These are phyloP conservation scores for Suillus fuscotomentosus DNA, from an alignment of 768 basidiomycete genomes.

Conservation along the genomic window DNA sequence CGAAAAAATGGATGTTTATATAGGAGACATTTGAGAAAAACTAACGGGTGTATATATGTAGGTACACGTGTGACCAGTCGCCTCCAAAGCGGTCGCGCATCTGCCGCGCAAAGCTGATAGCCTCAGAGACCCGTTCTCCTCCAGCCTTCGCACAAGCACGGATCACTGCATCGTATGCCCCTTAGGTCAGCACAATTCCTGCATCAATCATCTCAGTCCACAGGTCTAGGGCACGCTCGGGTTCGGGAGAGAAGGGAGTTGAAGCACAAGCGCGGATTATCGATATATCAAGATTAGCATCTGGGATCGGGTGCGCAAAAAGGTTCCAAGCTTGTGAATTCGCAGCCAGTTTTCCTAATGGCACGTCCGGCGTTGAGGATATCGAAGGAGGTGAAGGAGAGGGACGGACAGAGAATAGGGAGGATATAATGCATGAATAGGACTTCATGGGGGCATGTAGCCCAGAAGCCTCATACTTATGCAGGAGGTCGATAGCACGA, in stretches of 20 bases:
- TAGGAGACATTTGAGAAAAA: too few relatives aligned
- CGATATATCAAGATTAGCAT: constrained; percentile 63
- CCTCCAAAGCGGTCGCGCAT: constrained; percentile 82
- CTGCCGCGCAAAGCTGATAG: constrained; percentile 78
- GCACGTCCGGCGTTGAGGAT: neutral
- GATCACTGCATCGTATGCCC: constrained; percentile 81
- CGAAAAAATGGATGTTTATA: too few relatives aligned
- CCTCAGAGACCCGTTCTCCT: constrained; percentile 70
- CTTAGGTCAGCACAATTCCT: constrained; percentile 56
- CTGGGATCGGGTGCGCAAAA: constrained; percentile 80
- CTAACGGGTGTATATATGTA: too few relatives aligned
- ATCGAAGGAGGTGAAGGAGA: constrained; percentile 18
- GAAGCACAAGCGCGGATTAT: constrained; percentile 84
- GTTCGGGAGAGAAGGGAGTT: constrained; percentile 59
- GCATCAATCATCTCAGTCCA: constrained; percentile 92
- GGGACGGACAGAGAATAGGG: constrained; percentile 49
- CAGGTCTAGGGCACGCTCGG: constrained; percentile 89
- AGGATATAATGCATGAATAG: constrained; percentile 69
- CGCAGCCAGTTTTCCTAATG: constrained; percentile 40
- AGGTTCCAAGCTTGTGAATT: constrained; percentile 91
- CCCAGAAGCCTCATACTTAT: constrained; percentile 65
- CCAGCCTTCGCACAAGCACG: constrained; percentile 75
- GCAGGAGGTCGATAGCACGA: constrained; percentile 64
- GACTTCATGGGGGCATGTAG: constrained; percentile 68
- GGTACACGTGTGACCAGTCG: neutral